Evolutionary conservation across 192 early-diverging fungal species (phyloP).

Genomic region (Coemansia sp.): DNA sequence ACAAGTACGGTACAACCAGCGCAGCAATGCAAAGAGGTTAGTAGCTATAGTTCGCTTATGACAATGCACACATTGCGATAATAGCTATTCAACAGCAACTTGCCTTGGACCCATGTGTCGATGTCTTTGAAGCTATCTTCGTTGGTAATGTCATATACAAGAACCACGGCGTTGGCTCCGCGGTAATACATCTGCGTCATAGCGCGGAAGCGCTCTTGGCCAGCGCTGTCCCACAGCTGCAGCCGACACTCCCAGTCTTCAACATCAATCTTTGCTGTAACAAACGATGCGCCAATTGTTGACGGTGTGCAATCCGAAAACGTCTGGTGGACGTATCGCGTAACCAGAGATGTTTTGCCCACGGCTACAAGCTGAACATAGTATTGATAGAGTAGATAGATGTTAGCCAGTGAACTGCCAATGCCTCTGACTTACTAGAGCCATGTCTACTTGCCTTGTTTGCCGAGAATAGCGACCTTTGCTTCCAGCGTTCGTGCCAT

Average conservation of each 20-base stretch:
- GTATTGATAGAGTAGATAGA: neutral
- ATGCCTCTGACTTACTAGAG: neutral
- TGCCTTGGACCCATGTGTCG: constrained; percentile 63
- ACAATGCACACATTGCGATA: neutral
- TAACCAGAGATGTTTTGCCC: constrained; percentile 78
- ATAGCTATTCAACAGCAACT: neutral
- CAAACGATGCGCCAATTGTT: constrained; percentile 76
- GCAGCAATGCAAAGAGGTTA: neutral
- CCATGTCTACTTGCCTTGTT: constrained; percentile 58
- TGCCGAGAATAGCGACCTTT: constrained; percentile 74
- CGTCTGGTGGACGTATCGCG: constrained; percentile 72
- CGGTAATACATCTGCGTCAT: constrained; percentile 80
- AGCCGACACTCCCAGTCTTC: constrained; percentile 75
- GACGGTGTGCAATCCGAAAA: constrained; percentile 73
- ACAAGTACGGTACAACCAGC: neutral
- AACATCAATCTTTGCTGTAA: constrained; percentile 72
- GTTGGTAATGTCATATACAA: constrained; percentile 75
- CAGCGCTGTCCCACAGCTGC: constrained; percentile 75
- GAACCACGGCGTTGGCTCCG: constrained; percentile 68
- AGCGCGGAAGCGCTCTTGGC: constrained; percentile 73
- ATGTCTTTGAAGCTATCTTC: constrained; percentile 69
- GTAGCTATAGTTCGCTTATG: neutral
- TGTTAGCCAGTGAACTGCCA: neutral
- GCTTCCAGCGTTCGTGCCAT: constrained; percentile 61
- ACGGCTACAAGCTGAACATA: constrained; percentile 57